phyloP scores from a whole-genome alignment of 495 filamentous ascomycete species.

The Podospora australis region DNA sequence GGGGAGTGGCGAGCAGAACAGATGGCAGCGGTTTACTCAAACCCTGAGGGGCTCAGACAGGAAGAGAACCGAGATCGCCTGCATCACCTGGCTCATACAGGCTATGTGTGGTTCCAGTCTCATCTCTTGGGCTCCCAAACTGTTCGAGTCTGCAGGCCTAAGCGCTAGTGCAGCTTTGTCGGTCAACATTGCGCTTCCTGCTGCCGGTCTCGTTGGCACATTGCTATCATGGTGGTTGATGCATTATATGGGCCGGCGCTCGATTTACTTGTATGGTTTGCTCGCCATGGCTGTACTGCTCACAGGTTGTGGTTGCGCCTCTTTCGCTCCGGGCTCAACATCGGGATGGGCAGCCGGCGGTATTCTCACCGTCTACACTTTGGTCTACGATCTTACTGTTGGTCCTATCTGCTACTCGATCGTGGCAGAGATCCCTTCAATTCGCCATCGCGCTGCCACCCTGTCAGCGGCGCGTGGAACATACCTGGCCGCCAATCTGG shows the following conservation, averaged over 20 bases:
- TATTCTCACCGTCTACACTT: slow-evolving; percentile 45
- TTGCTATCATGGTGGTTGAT: slow-evolving; percentile 48
- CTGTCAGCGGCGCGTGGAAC: slow-evolving; percentile 51
- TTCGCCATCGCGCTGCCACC: slow-evolving; percentile 47
- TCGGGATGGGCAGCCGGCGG: slow-evolving; percentile 43
- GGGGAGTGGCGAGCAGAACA: slow-evolving; percentile 37
- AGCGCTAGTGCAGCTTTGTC: slow-evolving; percentile 42
- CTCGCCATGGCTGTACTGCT: slow-evolving; percentile 36
- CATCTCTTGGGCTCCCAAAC: slow-evolving; percentile 63
- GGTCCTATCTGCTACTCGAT: slow-evolving; percentile 56
- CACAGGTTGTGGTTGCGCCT: slow-evolving; percentile 20
- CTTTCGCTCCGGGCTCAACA: slow-evolving; percentile 19
- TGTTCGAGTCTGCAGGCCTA: slow-evolving; percentile 63
- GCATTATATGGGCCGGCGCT: slow-evolving; percentile 41
- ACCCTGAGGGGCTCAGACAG: slow-evolving; percentile 62
- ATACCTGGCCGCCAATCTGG: slow-evolving; percentile 45
- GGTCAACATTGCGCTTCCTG: slow-evolving; percentile 35
- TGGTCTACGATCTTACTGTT: slow-evolving; percentile 51
- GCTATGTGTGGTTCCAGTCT: slow-evolving; percentile 63
- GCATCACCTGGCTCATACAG: slow-evolving; percentile 64
- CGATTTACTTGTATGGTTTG: slow-evolving; percentile 47
- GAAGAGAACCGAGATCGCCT: slow-evolving; percentile 63
- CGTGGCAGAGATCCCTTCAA: slow-evolving; percentile 52
- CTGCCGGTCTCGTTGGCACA: slow-evolving; percentile 47
- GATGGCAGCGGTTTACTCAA: slow-evolving; percentile 29